These are phyloP conservation scores for Lentinula sp. DNA, from an alignment of 768 basidiomycete genomes.

Conservation along the genomic window DNA sequence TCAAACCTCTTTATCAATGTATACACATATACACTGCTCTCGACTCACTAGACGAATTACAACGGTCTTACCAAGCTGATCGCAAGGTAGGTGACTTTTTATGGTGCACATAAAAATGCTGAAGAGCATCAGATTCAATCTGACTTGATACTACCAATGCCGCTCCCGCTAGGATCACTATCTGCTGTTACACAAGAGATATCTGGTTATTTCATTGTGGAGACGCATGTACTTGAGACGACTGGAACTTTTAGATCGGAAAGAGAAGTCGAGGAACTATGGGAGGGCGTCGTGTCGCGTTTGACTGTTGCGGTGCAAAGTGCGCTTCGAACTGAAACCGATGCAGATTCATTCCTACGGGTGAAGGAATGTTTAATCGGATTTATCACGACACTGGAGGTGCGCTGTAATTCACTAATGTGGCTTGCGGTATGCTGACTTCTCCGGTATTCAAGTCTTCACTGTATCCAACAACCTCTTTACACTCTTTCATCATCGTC, in stretches of 20 bases:
- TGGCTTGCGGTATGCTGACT: neutral
- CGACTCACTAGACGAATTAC: constrained; percentile 85
- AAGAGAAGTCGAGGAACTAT: constrained; percentile 89
- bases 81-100: constrained; percentile 55
- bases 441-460: constrained; percentile 52
- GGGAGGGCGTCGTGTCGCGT: constrained; percentile 79
- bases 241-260: constrained; percentile 87
- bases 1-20: constrained; percentile 92
- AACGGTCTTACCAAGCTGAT: constrained; percentile 93
- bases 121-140: constrained; percentile 76
- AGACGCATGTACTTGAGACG: constrained; percentile 85
- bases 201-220: constrained; percentile 96
- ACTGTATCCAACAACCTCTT: constrained; percentile 75
- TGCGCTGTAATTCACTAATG: constrained; percentile 19
- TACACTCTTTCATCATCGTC: constrained; percentile 80
- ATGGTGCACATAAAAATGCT: neutral
- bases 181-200: constrained; percentile 85
- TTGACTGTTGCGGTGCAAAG: constrained; percentile 68
- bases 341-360: constrained; percentile 74
- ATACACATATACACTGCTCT: constrained; percentile 94
- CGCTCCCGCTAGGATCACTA: constrained; percentile 60
- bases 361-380: constrained; percentile 80
- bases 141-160: constrained; percentile 81
- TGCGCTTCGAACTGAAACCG: constrained; percentile 67
- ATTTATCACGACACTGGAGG: constrained; percentile 92